Evolutionary conservation across 2,329 filamentous ascomycete species (phyloP).

Genomic region (Aureobasidium sp.): DNA sequence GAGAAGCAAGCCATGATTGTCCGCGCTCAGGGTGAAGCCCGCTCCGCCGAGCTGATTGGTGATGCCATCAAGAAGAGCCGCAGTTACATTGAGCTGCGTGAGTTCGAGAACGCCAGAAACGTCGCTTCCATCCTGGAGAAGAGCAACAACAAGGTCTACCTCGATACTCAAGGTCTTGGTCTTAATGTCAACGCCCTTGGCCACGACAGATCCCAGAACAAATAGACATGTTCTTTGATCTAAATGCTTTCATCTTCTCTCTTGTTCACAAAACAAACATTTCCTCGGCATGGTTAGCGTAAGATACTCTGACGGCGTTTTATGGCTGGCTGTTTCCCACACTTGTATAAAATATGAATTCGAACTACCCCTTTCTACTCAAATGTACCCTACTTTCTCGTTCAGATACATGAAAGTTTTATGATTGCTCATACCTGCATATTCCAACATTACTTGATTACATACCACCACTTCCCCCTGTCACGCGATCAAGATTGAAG

Average conservation of each 20-base stretch:
- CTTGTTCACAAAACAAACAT: slow-evolving; percentile 4
- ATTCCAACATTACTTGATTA: neutral
- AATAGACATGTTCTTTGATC: slow-evolving; percentile 20
- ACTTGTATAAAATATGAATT: slow-evolving; percentile 12
- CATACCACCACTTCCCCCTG: slow-evolving; percentile 8
- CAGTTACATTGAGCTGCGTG: slow-evolving; percentile 92
- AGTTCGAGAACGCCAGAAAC: slow-evolving; percentile 89
- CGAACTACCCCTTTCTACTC: neutral
- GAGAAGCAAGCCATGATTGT: slow-evolving; percentile 99
- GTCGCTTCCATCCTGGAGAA: slow-evolving; percentile 89
- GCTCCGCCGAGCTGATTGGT: slow-evolving; percentile 94
- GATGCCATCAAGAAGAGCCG: slow-evolving; percentile 99
- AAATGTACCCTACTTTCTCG: neutral
- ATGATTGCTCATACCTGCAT: neutral
- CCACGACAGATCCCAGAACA: slow-evolving; percentile 25
- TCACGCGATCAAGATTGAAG: slow-evolving; percentile 60
- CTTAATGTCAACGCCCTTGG: slow-evolving; percentile 63
- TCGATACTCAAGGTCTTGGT: slow-evolving; percentile 85
- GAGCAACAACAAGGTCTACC: slow-evolving; percentile 85
- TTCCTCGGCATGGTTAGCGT: slow-evolving; percentile 12
- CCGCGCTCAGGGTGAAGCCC: slow-evolving; percentile 96
- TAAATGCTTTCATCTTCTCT: neutral
- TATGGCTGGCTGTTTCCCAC: slow-evolving; percentile 9
- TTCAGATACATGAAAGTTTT: neutral
- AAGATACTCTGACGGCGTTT: slow-evolving; percentile 12